These are phyloP conservation scores for Penicillium sp. DNA, from an alignment of 2,329 filamentous ascomycete species.

Conservation along the genomic window DNA sequence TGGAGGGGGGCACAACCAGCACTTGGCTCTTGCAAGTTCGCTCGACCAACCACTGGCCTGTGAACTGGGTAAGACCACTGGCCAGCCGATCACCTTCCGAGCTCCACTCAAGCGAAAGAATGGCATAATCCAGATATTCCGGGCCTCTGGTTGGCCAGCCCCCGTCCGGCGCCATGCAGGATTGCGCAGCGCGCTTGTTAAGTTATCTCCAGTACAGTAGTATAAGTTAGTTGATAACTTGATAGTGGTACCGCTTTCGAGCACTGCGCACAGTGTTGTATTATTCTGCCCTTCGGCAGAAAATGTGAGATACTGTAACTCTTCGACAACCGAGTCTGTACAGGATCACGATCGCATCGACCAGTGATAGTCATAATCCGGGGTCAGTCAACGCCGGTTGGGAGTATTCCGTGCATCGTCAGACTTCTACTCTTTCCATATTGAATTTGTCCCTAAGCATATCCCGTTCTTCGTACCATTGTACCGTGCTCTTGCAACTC, in stretches of 20 bases:
- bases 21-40: background rate
- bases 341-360: background rate
- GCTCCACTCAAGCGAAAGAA: conserved; percentile 16
- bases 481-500: background rate
- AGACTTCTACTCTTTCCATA: background rate
- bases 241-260: too few species aligned
- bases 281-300: background rate
- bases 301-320: too few species aligned
- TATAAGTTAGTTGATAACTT: too few species aligned
- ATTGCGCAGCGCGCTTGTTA: background rate
- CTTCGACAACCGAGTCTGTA: too few species aligned
- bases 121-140: conserved; percentile 11
- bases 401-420: background rate
- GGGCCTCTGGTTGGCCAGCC: conserved; percentile 13
- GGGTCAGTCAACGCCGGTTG: background rate
- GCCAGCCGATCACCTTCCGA: conserved; percentile 35
- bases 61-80: conserved; percentile 33
- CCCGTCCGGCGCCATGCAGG: conserved; percentile 1
- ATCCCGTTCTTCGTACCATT: background rate
- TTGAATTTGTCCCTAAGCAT: too few species aligned
- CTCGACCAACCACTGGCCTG: background rate
- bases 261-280: too few species aligned
- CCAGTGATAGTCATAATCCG: background rate
- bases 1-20: background rate
- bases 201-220: too few species aligned